phyloP scores from a whole-genome alignment of 2,329 filamentous ascomycete genomes.

The Fonsecaea monophora region DNA sequence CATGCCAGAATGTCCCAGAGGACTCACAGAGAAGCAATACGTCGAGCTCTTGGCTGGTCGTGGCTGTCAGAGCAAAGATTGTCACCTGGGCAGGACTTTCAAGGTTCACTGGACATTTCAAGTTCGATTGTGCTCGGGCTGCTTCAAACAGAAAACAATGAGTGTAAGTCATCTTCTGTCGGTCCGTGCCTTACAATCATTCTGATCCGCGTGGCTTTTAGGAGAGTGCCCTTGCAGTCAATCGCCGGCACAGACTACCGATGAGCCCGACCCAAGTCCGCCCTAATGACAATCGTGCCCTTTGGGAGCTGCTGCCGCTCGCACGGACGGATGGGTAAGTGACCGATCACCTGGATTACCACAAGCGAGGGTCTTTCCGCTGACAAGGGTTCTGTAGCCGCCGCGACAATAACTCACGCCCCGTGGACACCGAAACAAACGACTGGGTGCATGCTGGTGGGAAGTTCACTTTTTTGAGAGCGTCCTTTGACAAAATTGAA shows the following conservation, averaged over 20 bases:
- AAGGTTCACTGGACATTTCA: slow-evolving; percentile 39
- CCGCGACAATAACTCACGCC: slow-evolving; percentile 25
- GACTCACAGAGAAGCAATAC: slow-evolving; percentile 38
- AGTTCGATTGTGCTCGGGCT: slow-evolving; percentile 36
- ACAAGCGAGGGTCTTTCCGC: background rate
- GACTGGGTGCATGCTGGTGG: slow-evolving; percentile 17
- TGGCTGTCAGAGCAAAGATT: slow-evolving; percentile 38
- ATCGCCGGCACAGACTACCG: slow-evolving; percentile 21
- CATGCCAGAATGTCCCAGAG: slow-evolving; percentile 35
- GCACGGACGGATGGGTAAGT: slow-evolving; percentile 33
- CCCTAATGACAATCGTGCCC: background rate
- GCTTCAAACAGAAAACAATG: slow-evolving; percentile 35
- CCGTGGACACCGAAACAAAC: slow-evolving; percentile 19
- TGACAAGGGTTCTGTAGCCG: slow-evolving; percentile 13
- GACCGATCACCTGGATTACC: background rate
- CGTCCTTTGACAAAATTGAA: slow-evolving; percentile 30
- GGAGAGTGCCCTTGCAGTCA: slow-evolving; percentile 28
- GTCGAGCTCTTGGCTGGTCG: slow-evolving; percentile 37
- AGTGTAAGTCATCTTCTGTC: slow-evolving; percentile 16
- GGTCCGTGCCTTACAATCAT: background rate
- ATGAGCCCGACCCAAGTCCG: background rate
- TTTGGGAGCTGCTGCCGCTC: slow-evolving; percentile 33
- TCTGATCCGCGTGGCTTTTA: slow-evolving; percentile 13
- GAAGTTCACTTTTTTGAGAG: slow-evolving; percentile 32
- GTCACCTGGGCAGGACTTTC: slow-evolving; percentile 30